Conservation (phyloP, 176 grass and related monocot species). For the Carex myosuroides region DNA sequence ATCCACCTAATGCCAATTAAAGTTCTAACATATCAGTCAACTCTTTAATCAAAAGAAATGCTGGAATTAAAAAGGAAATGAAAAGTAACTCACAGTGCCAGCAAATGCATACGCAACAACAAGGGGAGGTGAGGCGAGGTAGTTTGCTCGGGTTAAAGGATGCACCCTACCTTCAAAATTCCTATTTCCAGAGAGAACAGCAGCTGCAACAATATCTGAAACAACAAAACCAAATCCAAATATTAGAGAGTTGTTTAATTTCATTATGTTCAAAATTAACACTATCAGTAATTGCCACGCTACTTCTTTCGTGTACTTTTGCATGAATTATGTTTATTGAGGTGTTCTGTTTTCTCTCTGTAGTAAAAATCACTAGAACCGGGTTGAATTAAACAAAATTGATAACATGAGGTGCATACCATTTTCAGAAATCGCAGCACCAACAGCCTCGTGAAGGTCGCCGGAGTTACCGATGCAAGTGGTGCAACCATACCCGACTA, state of each 20-base stretch:
- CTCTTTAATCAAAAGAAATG: background rate
- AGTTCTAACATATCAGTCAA: background rate
- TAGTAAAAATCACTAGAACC: background rate
- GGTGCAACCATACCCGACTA: conserved; percentile 91
- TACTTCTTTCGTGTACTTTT: background rate
- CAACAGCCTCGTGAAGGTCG: conserved; percentile 76
- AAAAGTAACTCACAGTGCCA: conserved; percentile 55
- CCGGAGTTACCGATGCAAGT: conserved; percentile 97
- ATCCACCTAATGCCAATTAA: conserved; percentile 56
- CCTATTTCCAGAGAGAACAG: conserved; percentile 84
- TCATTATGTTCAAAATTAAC: background rate
- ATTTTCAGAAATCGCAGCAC: conserved; percentile 71
- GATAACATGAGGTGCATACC: conserved; percentile 30
- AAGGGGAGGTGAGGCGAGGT: conserved; percentile 84
- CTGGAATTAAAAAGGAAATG: background rate
- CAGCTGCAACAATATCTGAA: conserved; percentile 84
- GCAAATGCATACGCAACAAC: conserved; percentile 91
- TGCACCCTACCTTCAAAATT: conserved; percentile 91
- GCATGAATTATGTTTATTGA: background rate
- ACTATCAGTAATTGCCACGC: background rate
- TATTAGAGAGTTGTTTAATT: background rate
- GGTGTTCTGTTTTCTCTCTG: background rate
- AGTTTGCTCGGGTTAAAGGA: conserved; percentile 79
- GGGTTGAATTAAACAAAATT: background rate
- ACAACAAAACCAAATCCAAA: background rate